Conservation (phyloP, 768 basidiomycete genomes). For the Trametes maxima region DNA sequence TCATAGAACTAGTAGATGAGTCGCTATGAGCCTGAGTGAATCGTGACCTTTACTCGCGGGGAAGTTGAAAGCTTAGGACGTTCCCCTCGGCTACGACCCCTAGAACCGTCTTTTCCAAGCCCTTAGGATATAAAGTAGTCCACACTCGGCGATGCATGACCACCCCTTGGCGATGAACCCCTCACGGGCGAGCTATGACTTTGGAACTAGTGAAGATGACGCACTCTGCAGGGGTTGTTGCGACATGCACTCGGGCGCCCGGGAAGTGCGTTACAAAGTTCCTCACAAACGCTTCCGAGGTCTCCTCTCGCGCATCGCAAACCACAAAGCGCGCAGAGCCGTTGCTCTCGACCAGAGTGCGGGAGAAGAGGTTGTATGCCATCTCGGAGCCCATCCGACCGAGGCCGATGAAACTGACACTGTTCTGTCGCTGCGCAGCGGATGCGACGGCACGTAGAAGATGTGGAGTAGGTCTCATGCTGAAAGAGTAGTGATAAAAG, state of each 20-base stretch:
- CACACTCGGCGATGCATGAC: too few relatives aligned
- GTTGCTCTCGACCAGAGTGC: conserved; percentile 54
- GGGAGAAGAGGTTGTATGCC: conserved; percentile 83
- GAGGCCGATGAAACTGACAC: conserved; percentile 81
- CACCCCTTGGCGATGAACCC: too few relatives aligned
- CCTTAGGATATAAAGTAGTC: too few relatives aligned
- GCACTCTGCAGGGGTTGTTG: conserved; percentile 70
- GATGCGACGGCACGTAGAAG: conserved; percentile 31
- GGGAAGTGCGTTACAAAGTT: conserved; percentile 62
- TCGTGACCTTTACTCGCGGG: too few relatives aligned
- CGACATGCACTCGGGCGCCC: conserved; percentile 58
- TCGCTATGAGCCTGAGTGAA: too few relatives aligned
- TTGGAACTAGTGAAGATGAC: conserved; percentile 33
- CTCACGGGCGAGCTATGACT: too few relatives aligned
- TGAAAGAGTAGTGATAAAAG: neutral
- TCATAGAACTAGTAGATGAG: too few relatives aligned
- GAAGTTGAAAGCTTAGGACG: too few relatives aligned
- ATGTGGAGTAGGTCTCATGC: conserved; percentile 56
- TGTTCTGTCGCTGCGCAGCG: conserved; percentile 36
- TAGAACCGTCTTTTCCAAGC: too few relatives aligned
- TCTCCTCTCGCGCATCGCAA: conserved; percentile 72
- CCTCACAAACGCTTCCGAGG: conserved; percentile 55
- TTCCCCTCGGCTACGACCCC: too few relatives aligned
- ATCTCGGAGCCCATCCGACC: conserved; percentile 90
- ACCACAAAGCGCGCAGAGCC: conserved; percentile 65